phyloP scores from a whole-genome alignment of 2,329 filamentous ascomycete genomes.

The Emericellopsis atlantica region DNA sequence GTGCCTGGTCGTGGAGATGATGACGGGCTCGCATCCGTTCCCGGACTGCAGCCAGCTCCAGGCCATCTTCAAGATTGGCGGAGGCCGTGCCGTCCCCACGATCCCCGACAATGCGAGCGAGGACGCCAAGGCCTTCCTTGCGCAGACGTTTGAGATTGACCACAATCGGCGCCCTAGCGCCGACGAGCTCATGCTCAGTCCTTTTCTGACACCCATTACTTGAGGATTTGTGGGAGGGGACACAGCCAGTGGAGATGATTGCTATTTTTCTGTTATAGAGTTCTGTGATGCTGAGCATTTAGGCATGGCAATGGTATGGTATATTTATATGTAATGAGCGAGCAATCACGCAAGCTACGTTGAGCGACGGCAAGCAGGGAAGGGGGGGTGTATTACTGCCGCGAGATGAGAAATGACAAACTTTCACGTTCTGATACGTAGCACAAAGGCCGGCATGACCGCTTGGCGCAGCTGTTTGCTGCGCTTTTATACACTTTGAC shows the following conservation, averaged over 20 bases:
- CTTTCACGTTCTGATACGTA: too few species aligned
- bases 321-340: not conserved
- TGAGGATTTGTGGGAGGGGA: slow-evolving; percentile 11
- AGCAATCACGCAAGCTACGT: not conserved
- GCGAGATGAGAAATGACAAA: too few species aligned
- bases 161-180: slow-evolving; percentile 85
- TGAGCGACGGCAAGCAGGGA: not conserved
- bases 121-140: slow-evolving; percentile 73
- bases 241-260: too few species aligned
- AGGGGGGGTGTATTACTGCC: too few species aligned
- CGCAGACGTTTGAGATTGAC: slow-evolving; percentile 88
- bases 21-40: slow-evolving; percentile 92
- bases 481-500: too few species aligned
- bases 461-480: too few species aligned
- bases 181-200: slow-evolving; percentile 75
- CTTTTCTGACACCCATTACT: slow-evolving; percentile 66
- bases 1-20: slow-evolving; percentile 97
- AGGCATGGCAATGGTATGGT: not conserved
- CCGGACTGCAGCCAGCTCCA: slow-evolving; percentile 95
- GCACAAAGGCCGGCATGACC: too few species aligned
- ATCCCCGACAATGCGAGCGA: slow-evolving; percentile 77
- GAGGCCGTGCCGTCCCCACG: slow-evolving; percentile 72
- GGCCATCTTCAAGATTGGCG: slow-evolving; percentile 97
- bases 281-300: too few species aligned
- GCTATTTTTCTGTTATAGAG: too few species aligned